Evolutionary conservation across 2,329 filamentous ascomycete species (phyloP).

Genomic region (Rhexocercosporidium sp.): DNA sequence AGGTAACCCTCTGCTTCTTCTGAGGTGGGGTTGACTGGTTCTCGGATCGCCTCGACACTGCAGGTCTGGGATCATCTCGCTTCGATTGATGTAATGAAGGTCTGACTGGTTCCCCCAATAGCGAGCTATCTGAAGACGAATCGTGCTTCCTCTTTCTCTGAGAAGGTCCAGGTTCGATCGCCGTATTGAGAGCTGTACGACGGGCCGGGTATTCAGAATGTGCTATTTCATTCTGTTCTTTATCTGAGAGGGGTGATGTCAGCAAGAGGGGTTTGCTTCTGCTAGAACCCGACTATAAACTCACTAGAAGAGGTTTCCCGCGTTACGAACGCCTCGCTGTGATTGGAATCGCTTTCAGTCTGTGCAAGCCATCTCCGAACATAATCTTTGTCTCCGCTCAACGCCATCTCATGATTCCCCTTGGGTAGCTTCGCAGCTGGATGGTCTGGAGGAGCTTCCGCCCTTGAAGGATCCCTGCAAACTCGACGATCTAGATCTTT

Average conservation of each 20-base stretch:
- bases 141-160: constrained; percentile 8
- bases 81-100: background rate
- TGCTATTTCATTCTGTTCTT: background rate
- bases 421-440: constrained; percentile 7
- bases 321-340: background rate
- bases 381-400: constrained; percentile 34
- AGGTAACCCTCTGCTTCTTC: constrained; percentile 22
- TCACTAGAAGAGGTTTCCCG: constrained; percentile 1
- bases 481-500: background rate
- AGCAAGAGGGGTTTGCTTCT: constrained; percentile 6
- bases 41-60: background rate
- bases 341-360: constrained; percentile 24
- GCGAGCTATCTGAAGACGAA: constrained; percentile 18
- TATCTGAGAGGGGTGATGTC: constrained; percentile 6
- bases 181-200: background rate
- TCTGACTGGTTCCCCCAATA: constrained; percentile 8
- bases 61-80: background rate
- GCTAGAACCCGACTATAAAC: background rate
- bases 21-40: background rate
- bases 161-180: background rate
- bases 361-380: constrained; percentile 38
- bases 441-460: background rate
- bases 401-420: background rate
- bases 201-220: background rate
- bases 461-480: background rate